Evolutionary conservation across 495 filamentous ascomycete genomes (phyloP).

Genomic region (Hyaloscypha finlandica): DNA sequence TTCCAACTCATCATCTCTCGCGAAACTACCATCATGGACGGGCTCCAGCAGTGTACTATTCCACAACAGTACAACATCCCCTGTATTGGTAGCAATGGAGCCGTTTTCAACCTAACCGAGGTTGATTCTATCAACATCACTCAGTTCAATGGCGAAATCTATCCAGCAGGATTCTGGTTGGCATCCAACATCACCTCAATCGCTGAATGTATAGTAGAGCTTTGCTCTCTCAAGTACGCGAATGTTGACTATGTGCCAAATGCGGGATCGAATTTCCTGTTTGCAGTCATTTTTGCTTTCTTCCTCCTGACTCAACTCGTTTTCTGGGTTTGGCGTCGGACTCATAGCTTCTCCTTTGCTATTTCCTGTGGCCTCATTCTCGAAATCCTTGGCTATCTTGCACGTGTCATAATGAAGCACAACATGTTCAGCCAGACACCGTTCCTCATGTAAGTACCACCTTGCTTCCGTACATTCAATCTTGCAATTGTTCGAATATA

Average conservation of each 20-base stretch:
- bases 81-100: background rate
- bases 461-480: too few species aligned
- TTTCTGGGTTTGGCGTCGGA: slow-evolving; percentile 10
- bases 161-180: slow-evolving; percentile 13
- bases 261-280: slow-evolving; percentile 28
- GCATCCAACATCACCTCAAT: slow-evolving; percentile 20
- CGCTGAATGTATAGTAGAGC: slow-evolving; percentile 11
- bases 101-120: background rate
- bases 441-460: slow-evolving; percentile 36
- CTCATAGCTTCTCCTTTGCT: slow-evolving; percentile 38
- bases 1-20: background rate
- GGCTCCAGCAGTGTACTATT: background rate
- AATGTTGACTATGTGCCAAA: slow-evolving; percentile 28
- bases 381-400: slow-evolving; percentile 44
- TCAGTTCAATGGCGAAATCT: background rate
- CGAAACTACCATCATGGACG: background rate
- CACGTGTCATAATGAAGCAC: slow-evolving; percentile 38
- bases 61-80: background rate
- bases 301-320: slow-evolving; percentile 25
- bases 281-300: slow-evolving; percentile 28
- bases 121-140: background rate
- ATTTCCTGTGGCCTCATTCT: slow-evolving; percentile 40
- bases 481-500: too few species aligned
- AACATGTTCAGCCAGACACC: slow-evolving; percentile 39
- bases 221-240: slow-evolving; percentile 31